A percentile compares a stretch with the other conserved stretches of the same genome.
These are phyloP conservation scores for Coniochaeta sp. DNA, from an alignment of 2,329 filamentous ascomycete genomes.

Conservation along the genomic window DNA sequence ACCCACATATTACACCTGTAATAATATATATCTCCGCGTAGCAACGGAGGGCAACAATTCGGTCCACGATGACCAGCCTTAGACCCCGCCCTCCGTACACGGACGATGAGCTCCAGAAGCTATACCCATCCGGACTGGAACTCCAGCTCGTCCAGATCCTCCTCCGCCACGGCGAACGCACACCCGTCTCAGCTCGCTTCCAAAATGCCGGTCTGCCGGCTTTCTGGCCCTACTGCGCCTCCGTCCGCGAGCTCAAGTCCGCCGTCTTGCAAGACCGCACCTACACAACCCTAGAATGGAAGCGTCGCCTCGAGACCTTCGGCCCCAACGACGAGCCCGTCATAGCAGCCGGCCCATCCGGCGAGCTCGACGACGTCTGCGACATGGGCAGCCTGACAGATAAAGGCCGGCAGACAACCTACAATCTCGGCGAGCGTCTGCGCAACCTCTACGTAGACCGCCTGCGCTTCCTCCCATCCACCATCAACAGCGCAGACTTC, in stretches of 20 bases:
- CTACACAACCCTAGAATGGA: slow-evolving; percentile 47
- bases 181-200: slow-evolving; percentile 82
- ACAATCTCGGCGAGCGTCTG: slow-evolving; percentile 58
- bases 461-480: slow-evolving; percentile 60
- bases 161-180: slow-evolving; percentile 73
- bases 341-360: slow-evolving; percentile 58
- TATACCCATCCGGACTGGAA: slow-evolving; percentile 75
- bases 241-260: slow-evolving; percentile 60
- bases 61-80: slow-evolving; percentile 64
- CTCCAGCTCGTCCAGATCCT: slow-evolving; percentile 87
- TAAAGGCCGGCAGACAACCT: slow-evolving; percentile 63
- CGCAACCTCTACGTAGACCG: slow-evolving; percentile 68
- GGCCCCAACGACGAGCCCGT: slow-evolving; percentile 61
- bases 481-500: slow-evolving; percentile 43
- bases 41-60: no score
- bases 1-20: background rate
- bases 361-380: slow-evolving; percentile 74
- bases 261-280: slow-evolving; percentile 36
- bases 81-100: slow-evolving; percentile 70
- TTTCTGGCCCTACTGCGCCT: slow-evolving; percentile 87
- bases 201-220: slow-evolving; percentile 61
- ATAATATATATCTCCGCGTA: background rate
- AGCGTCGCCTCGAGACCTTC: slow-evolving; percentile 77
- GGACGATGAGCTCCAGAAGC: slow-evolving; percentile 65
- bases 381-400: slow-evolving; percentile 72